Evolutionary conservation across 2,329 filamentous ascomycete species (phyloP).

Genomic region (Zarea fungicola): DNA sequence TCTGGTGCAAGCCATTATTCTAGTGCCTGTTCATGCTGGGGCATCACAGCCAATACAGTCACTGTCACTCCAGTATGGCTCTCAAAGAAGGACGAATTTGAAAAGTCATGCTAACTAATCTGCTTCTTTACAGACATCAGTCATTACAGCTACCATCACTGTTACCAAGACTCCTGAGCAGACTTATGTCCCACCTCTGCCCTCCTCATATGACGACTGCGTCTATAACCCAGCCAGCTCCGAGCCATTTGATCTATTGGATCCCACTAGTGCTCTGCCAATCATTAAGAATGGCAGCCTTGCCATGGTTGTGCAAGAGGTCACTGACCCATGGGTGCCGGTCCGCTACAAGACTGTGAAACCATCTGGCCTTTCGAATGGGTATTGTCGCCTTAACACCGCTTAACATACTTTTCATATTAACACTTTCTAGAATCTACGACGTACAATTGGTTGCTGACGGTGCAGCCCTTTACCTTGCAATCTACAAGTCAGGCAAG

Average conservation of each 20-base stretch:
- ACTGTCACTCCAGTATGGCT: constrained; percentile 10
- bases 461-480: background rate
- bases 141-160: constrained; percentile 5
- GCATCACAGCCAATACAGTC: constrained; percentile 17
- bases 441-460: background rate
- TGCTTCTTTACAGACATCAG: background rate
- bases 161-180: background rate
- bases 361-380: background rate
- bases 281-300: constrained; percentile 4
- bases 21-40: constrained; percentile 25
- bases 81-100: background rate
- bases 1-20: constrained; percentile 16
- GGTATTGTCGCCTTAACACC: background rate
- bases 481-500: constrained; percentile 11
- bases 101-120: background rate
- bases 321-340: constrained; percentile 1
- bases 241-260: background rate
- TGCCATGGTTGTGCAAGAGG: constrained; percentile 7
- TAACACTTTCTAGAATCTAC: background rate
- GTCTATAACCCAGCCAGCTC: background rate
- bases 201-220: background rate
- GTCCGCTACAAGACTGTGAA: constrained; percentile 9
- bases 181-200: constrained; percentile 1
- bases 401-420: background rate
- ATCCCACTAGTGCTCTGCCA: background rate